Conservation (phyloP, 208 protist species). For the Trypanosoma lewisi region DNA sequence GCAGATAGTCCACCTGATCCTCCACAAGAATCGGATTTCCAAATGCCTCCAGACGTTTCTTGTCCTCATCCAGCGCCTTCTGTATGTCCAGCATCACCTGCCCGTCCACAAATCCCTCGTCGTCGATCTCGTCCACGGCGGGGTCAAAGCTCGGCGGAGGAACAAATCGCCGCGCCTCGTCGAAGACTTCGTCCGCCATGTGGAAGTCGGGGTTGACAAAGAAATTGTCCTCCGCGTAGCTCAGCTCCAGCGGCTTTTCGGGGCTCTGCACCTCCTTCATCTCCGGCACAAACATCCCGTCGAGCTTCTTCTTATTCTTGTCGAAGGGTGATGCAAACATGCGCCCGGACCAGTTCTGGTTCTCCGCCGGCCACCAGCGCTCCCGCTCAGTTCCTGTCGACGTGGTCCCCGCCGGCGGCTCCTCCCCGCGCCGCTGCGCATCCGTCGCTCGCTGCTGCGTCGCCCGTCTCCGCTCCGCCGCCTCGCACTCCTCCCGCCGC, state of each 20-base stretch:
- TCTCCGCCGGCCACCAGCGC: slow-evolving; percentile 68
- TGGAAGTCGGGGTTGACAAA: slow-evolving; percentile 69
- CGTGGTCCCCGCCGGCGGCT: slow-evolving; percentile 20
- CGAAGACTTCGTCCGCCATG: slow-evolving; percentile 79
- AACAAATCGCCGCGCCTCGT: slow-evolving; percentile 72
- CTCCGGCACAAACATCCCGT: slow-evolving; percentile 87
- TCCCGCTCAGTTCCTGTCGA: slow-evolving; percentile 55
- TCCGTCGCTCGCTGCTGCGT: slow-evolving; percentile 64
- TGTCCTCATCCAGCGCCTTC: slow-evolving; percentile 81
- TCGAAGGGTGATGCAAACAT: slow-evolving; percentile 74
- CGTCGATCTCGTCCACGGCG: slow-evolving; percentile 81
- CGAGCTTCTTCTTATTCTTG: slow-evolving; percentile 71
- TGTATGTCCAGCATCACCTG: slow-evolving; percentile 83
- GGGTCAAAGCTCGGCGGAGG: slow-evolving; percentile 83
- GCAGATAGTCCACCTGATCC: slow-evolving; percentile 83
- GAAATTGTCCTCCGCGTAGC: slow-evolving; percentile 71
- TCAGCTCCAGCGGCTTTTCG: slow-evolving; percentile 66
- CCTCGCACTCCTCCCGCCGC: slow-evolving; percentile 40
- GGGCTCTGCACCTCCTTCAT: slow-evolving; percentile 62
- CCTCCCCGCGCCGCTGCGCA: slow-evolving; percentile 59
- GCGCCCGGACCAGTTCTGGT: slow-evolving; percentile 61
- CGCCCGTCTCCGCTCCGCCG: slow-evolving; percentile 42
- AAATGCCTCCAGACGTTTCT: slow-evolving; percentile 80
- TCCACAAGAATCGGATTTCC: slow-evolving; percentile 85
- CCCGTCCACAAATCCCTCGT: slow-evolving; percentile 76